Evolutionary conservation across 306 rosid species (phyloP).

Genomic region (Cicer pinnatifidum): DNA sequence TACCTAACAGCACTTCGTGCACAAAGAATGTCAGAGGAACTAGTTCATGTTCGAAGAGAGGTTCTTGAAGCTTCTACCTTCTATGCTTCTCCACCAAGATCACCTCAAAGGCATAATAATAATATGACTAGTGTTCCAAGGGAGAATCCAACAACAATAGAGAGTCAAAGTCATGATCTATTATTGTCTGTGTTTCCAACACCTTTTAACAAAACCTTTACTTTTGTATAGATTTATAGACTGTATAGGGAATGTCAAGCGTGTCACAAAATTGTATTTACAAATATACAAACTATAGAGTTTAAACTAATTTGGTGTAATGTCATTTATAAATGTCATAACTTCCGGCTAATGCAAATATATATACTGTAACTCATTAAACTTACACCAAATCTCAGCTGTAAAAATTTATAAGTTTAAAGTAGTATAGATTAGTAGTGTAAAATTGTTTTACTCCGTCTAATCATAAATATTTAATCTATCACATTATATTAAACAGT

Average conservation of each 20-base stretch:
- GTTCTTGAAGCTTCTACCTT: constrained; percentile 61
- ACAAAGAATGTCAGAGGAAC: constrained; percentile 56
- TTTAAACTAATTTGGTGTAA: not conserved
- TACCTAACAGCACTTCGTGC: constrained; percentile 74
- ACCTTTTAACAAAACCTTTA: constrained; percentile 53
- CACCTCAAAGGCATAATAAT: constrained; percentile 51
- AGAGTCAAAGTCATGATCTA: constrained; percentile 41
- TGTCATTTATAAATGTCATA: not conserved
- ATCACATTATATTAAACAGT: too few species aligned
- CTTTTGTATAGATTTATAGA: constrained; percentile 39
- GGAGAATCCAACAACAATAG: constrained; percentile 64
- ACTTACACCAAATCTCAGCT: too few species aligned
- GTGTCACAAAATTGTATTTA: constrained; percentile 6
- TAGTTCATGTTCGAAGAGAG: constrained; percentile 58
- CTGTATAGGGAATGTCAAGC: constrained; percentile 8
- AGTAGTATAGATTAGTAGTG: too few species aligned
- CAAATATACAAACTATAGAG: not conserved
- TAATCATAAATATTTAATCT: too few species aligned
- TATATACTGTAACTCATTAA: too few species aligned
- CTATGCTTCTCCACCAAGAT: constrained; percentile 71
- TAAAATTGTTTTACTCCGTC: too few species aligned
- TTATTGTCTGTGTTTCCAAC: constrained; percentile 53
- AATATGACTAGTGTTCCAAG: constrained; percentile 55
- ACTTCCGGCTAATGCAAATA: too few species aligned
- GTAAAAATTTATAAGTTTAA: too few species aligned